phyloP scores from a whole-genome alignment of 305 asterid genomes.

The Coffea humblotiana region DNA sequence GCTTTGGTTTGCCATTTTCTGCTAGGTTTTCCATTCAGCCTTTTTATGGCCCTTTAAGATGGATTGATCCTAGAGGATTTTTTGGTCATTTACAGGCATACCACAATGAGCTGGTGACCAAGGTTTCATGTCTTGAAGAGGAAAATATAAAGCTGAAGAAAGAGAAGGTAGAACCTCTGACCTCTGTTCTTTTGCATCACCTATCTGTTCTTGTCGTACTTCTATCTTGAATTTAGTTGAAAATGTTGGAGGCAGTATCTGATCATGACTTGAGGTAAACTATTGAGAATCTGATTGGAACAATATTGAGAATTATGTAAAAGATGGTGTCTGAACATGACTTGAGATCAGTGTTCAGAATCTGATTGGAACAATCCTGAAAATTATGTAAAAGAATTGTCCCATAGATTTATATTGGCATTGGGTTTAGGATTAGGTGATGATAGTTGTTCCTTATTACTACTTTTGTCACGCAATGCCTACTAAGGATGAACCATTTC shows the following conservation, averaged over 20 bases:
- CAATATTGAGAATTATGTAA: not conserved
- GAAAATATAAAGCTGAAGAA: conserved; percentile 67
- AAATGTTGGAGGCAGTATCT: not conserved
- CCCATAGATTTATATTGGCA: not conserved
- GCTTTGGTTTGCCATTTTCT: not conserved
- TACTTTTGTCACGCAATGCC: not conserved
- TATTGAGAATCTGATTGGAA: not conserved
- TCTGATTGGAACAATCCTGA: not conserved
- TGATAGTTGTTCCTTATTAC: not conserved
- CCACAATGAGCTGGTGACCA: conserved; percentile 80
- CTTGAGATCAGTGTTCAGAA: not conserved
- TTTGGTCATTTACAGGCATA: conserved; percentile 58
- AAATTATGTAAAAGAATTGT: not conserved
- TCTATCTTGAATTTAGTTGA: not conserved
- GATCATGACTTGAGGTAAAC: not conserved
- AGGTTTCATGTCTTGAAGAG: conserved; percentile 80
- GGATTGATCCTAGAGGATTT: conserved; percentile 12
- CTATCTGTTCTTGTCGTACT: not conserved
- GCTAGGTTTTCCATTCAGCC: not conserved
- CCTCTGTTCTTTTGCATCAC: not conserved
- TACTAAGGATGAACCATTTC: not conserved
- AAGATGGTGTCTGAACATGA: not conserved
- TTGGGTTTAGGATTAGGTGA: not conserved
- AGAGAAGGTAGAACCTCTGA: conserved; percentile 53
- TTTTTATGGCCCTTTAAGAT: not conserved